Evolutionary conservation across 2,329 filamentous ascomycete species (phyloP).

Genomic region (Reticulascus tulasneorum): DNA sequence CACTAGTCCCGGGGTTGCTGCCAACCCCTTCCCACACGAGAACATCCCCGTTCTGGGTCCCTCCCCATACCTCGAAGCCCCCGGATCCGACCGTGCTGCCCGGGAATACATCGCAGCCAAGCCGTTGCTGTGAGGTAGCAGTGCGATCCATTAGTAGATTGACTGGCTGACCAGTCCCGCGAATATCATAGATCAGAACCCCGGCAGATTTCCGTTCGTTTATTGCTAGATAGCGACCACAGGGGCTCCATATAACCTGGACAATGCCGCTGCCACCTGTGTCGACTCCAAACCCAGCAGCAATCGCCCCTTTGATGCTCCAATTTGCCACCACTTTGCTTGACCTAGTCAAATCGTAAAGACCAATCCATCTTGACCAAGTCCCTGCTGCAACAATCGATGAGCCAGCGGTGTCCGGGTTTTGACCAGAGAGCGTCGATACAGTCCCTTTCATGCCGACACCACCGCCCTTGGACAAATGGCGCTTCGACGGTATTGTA

Average conservation of each 20-base stretch:
- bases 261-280: constrained; percentile 60
- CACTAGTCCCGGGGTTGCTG: constrained; percentile 35
- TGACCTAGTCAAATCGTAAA: constrained; percentile 57
- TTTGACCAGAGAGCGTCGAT: constrained; percentile 49
- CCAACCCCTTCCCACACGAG: constrained; percentile 57
- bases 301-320: constrained; percentile 54
- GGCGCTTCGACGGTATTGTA: constrained; percentile 58
- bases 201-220: constrained; percentile 55
- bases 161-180: constrained; percentile 54
- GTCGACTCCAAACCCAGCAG: constrained; percentile 26
- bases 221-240: constrained; percentile 59
- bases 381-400: constrained; percentile 57
- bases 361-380: constrained; percentile 58
- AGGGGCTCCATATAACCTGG: constrained; percentile 59
- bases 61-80: constrained; percentile 61
- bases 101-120: constrained; percentile 52
- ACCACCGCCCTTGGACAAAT: constrained; percentile 56
- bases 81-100: constrained; percentile 25
- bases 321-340: constrained; percentile 55
- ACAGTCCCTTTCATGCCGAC: constrained; percentile 62
- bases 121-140: constrained; percentile 50
- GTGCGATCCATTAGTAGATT: constrained; percentile 48
- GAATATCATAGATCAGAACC: constrained; percentile 59
- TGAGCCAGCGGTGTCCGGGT: constrained; percentile 24
- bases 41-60: constrained; percentile 50